phyloP scores from a whole-genome alignment of 495 filamentous ascomycete genomes.

The Aspergillus heteromorphus region DNA sequence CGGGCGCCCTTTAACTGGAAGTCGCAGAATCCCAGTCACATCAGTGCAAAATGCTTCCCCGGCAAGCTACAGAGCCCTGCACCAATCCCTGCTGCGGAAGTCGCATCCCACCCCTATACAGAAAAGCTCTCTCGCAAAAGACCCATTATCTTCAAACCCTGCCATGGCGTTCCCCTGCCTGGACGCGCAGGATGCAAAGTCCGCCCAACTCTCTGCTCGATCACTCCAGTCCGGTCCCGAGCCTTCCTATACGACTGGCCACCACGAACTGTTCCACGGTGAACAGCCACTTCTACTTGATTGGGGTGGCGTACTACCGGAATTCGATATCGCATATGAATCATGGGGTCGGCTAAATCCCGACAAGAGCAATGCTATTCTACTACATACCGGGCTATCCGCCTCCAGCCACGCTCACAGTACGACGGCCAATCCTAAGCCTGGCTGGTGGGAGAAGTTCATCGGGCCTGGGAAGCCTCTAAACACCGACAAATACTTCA shows the following conservation, averaged over 20 bases:
- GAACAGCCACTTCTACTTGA: constrained; percentile 75
- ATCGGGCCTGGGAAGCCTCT: constrained; percentile 83
- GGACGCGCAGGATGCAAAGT: constrained; percentile 80
- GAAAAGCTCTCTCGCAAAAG: constrained; percentile 15
- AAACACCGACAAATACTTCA: constrained; percentile 84
- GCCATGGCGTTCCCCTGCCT: constrained; percentile 94
- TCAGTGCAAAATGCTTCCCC: background rate
- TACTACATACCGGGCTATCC: constrained; percentile 90
- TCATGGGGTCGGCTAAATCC: constrained; percentile 83
- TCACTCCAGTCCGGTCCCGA: constrained; percentile 78
- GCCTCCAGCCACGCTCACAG: constrained; percentile 95
- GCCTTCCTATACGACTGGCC: constrained; percentile 86
- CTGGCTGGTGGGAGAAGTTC: constrained; percentile 99
- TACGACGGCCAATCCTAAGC: constrained; percentile 74
- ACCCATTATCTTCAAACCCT: constrained; percentile 67
- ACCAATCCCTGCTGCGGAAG: constrained; percentile 23
- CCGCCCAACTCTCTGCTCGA: constrained; percentile 67
- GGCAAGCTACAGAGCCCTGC: constrained; percentile 14
- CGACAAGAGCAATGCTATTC: constrained; percentile 81
- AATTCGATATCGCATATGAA: constrained; percentile 90
- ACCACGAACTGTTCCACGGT: constrained; percentile 70
- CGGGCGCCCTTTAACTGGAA: constrained; percentile 11
- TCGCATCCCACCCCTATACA: constrained; percentile 25
- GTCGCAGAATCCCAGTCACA: constrained; percentile 12
- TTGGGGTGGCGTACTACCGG: constrained; percentile 82